Evolutionary conservation across 2,329 filamentous ascomycete species (phyloP).

Genomic region (Stemphylium lycopersici): DNA sequence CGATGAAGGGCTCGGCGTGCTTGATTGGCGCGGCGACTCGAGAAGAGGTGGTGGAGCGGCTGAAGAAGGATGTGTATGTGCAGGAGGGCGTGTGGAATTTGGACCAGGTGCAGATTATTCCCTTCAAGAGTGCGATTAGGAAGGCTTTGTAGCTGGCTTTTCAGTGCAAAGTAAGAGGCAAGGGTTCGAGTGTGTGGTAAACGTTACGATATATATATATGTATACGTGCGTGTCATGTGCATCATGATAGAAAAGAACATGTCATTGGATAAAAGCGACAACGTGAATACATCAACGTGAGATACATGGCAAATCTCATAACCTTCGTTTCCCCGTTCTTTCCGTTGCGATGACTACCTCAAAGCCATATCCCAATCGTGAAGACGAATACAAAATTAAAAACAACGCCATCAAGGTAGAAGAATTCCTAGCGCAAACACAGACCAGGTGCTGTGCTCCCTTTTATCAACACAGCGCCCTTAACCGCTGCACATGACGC

Average conservation of each 20-base stretch:
- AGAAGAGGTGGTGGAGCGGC: slow-evolving; percentile 70
- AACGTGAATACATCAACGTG: too few species aligned
- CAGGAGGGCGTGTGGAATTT: slow-evolving; percentile 78
- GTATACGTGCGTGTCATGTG: too few species aligned
- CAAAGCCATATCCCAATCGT: slow-evolving; percentile 10
- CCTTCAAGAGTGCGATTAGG: slow-evolving; percentile 56
- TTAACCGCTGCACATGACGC: slow-evolving; percentile 96
- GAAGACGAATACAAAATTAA: slow-evolving; percentile 2
- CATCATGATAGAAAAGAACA: too few species aligned
- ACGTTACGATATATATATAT: too few species aligned
- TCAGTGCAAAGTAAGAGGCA: too few species aligned
- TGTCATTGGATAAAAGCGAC: too few species aligned
- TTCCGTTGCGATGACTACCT: slow-evolving; percentile 8
- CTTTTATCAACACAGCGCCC: not conserved
- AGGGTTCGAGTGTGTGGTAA: too few species aligned
- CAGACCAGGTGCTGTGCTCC: not conserved
- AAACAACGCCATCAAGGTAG: not conserved
- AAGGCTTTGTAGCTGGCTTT: slow-evolving; percentile 52
- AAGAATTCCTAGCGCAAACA: too few species aligned
- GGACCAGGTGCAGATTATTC: slow-evolving; percentile 56
- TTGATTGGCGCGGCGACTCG: slow-evolving; percentile 69
- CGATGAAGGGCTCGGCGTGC: slow-evolving; percentile 77
- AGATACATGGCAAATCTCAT: slow-evolving; percentile 17
- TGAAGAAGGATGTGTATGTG: slow-evolving; percentile 77
- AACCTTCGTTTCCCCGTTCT: slow-evolving; percentile 28